Percentiles rank a stretch among this genome's conserved stretches.
These are phyloP conservation scores for Ogataea polymorpha DNA, from an alignment of 805 yeast genomes.

Conservation along the genomic window DNA sequence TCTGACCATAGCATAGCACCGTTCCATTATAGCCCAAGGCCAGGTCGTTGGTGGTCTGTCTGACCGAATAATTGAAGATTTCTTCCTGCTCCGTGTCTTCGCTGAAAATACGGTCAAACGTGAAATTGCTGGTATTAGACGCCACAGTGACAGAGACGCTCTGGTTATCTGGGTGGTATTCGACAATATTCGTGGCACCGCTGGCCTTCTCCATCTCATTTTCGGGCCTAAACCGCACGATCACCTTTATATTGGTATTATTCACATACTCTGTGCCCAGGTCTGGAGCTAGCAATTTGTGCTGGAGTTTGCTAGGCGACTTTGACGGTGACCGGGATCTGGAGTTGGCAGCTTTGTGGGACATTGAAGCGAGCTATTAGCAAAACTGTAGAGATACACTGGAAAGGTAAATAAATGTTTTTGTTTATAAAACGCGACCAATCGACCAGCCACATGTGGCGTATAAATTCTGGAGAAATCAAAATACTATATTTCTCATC, in stretches of 20 bases:
- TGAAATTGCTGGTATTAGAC: conserved; percentile 34
- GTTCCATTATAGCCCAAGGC: conserved; percentile 54
- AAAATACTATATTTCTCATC: conserved; percentile 1
- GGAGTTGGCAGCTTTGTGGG: conserved; percentile 4
- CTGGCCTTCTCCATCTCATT: conserved; percentile 23
- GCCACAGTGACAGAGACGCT: conserved; percentile 14
- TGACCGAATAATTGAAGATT: conserved; percentile 56
- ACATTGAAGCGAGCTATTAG: conserved; percentile 5
- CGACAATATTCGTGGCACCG: conserved; percentile 12
- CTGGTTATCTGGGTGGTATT: conserved; percentile 12
- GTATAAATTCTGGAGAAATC: not conserved
- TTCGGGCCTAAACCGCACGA: conserved; percentile 70
- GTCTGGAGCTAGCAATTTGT: conserved; percentile 3
- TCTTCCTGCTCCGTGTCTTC: conserved; percentile 50
- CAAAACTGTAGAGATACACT: conserved; percentile 2
- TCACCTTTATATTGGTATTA: conserved; percentile 52
- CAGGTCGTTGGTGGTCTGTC: conserved; percentile 64
- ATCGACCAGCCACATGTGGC: conserved; percentile 8
- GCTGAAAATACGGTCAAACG: conserved; percentile 65
- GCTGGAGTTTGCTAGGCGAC: conserved; percentile 12
- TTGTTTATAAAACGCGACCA: conserved; percentile 9
- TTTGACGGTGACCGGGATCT: conserved; percentile 13
- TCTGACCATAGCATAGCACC: conserved; percentile 67
- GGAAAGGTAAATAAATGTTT: conserved; percentile 9
- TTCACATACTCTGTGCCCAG: conserved; percentile 12